These are phyloP conservation scores for Ustilago nuda DNA, from an alignment of 1,284 basidiomycete genomes.

Conservation along the genomic window DNA sequence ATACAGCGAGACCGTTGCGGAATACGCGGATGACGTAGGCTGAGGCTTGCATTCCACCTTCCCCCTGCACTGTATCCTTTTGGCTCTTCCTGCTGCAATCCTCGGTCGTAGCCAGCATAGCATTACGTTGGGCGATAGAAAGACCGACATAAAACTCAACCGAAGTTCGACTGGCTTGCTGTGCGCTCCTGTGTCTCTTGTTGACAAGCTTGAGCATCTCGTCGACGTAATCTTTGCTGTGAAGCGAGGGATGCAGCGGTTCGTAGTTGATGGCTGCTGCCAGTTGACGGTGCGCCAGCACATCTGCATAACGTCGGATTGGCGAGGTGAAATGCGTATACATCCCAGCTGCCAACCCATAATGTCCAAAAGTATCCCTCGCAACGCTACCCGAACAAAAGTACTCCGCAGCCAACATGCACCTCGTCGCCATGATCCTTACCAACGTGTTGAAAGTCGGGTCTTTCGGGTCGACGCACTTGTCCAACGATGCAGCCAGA, in stretches of 20 bases:
- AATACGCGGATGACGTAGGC: conserved; percentile 96
- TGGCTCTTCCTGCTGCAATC: background rate
- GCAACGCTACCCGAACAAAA: conserved; percentile 95
- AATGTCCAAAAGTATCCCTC: conserved; percentile 92
- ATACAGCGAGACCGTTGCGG: conserved; percentile 93
- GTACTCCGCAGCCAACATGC: conserved; percentile 98
- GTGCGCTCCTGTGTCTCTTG: conserved; percentile 91
- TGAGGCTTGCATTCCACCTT: conserved; percentile 46
- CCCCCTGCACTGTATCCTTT: background rate
- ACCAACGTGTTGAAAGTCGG: conserved; percentile 93
- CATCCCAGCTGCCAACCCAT: conserved; percentile 93
- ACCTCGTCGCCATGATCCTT: conserved; percentile 98
- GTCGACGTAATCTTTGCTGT: conserved; percentile 90
- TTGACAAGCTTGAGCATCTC: conserved; percentile 88
- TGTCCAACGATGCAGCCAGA: conserved; percentile 88
- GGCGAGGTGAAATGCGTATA: conserved; percentile 92
- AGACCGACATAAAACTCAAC: conserved; percentile 98
- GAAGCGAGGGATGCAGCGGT: conserved; percentile 85
- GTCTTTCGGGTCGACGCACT: conserved; percentile 78
- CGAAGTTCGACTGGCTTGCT: conserved; percentile 94
- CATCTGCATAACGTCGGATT: conserved; percentile 74
- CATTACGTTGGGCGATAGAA: conserved; percentile 75
- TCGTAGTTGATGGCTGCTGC: conserved; percentile 87
- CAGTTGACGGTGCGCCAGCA: conserved; percentile 93
- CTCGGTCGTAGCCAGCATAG: conserved; percentile 58